Evolutionary conservation across 352 stramenopile genomes (phyloP), one percentile per base, ranked within the genome.

Genomic region (Globisporangium carolinianum): DNA sequence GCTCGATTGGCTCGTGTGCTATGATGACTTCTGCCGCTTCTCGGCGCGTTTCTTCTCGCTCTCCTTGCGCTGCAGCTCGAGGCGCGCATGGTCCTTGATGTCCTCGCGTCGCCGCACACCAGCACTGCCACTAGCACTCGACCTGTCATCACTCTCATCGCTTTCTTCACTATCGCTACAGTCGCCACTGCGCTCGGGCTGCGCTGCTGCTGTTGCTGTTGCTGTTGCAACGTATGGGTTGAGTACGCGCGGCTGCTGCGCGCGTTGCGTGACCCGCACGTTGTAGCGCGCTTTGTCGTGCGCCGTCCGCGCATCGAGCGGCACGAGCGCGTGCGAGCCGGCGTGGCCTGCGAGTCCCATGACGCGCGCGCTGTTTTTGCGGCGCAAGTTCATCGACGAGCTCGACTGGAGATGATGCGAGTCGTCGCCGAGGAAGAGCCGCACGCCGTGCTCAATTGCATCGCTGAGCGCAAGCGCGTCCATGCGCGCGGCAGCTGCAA

Each of bases 261-360:
- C 7, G 9, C 55, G 69, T 38, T 65, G 64, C 8, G 66, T 72
- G n/a, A 91, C 75, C 56, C 84, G 80, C 17, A 91, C 71, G 56
- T 94, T 94, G 72, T 82, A 91, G 38, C 76, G 76, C 51, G 72
- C 55, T 53, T 87, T 88, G 54, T 92, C 80, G 7, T 87, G 72
- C 41, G 69, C 49, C 9, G 66, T 79, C 38, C 81, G 79, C 9
- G 67, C 68, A 45, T 84, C 68, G 1, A 69, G 68, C 10, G 73
- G 60, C 14, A 75, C 51, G 4, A 62, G 50, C 1, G 54, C 52
- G 17, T 72, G 59, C 45, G 71, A 62, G 15, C 69, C 57, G 1
- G 61, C 69, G 51, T 74, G 69, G 6, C 38, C 61, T 11, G 66
- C 58, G 57, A 76, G 61, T 15, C 63, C 63, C 67, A 75, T 71